Base-by-base conservation (phyloP, 2,329 filamentous ascomycete species). In the Botrytis galanthina region DNA sequence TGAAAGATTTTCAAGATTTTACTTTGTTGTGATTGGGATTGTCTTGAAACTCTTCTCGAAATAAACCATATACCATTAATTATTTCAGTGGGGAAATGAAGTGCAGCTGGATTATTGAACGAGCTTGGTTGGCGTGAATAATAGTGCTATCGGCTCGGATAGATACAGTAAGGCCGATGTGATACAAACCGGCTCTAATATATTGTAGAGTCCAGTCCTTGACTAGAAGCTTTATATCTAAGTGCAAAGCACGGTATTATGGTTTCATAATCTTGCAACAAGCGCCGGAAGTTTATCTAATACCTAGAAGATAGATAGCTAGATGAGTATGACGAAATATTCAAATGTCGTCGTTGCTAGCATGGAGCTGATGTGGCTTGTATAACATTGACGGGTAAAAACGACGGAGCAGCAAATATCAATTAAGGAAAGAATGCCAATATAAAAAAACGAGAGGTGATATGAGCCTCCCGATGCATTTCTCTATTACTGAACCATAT, bases 141-240 rank as follows among this genome's bases (percentile, higher is more conserved):
- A 64, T 71, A n/a, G 29, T 48, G 29, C n/a, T 14, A 10, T 66
- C 70, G 70, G 70, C 61, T 72, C 70, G 61, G 70, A 44, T 57
- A 72, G 70, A 66, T 46, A 59, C 61, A 72, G 46, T 59, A 72
- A 7, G 37, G 46, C 70, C 70, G 70, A 66, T 39, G 61, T 72
- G 16, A 32, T 59, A 59, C 70, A 26, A 64, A 22, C 54, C 18
- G 35, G 54, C 44, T 71, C 44, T 29, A 39, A 12, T 42, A 32
- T n/a, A 51, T 48, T 8, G n/a, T 35, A 37, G 22, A 37, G 29
- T 39, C 51, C 7, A 48, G 32, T 35, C 29, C 7, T 48, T 10
- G 42, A 37, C 42, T 71, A 35, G 54, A 37, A 69, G 59, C 39
- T 44, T 37, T 20, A 37, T 26, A 63, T 63, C 67, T 20, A 37